A percentile compares a stretch with the other conserved stretches of the same genome.
Conservation (phyloP, 352 stramenopile genomes). For the Poterioochromonas sp. region DNA sequence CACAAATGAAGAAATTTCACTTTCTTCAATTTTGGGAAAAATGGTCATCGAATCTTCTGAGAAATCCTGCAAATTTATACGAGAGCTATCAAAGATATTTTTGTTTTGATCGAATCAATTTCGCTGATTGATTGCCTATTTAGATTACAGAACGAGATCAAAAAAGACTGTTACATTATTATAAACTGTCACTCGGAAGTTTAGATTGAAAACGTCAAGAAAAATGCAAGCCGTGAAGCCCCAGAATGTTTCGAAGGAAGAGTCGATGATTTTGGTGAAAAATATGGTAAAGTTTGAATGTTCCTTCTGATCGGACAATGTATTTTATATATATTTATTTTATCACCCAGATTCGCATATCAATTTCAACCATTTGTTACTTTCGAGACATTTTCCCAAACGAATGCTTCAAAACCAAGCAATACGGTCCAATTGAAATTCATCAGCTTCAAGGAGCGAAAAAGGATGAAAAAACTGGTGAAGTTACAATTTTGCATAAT, state of each 20-base stretch:
- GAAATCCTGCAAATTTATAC: too few species aligned
- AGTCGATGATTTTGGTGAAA: background rate
- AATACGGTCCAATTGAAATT: constrained; percentile 17
- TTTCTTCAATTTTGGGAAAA: too few species aligned
- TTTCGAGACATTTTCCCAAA: constrained; percentile 14
- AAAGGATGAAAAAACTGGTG: constrained; percentile 24
- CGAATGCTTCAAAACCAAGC: background rate
- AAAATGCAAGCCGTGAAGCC: background rate
- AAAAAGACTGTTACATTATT: too few species aligned
- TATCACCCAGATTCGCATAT: background rate
- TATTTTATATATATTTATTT: background rate
- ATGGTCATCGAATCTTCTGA: too few species aligned
- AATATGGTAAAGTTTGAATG: constrained; percentile 18
- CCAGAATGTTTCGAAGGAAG: background rate
- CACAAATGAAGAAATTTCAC: too few species aligned
- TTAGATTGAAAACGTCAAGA: too few species aligned
- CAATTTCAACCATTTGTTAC: constrained; percentile 21
- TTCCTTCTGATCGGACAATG: background rate
- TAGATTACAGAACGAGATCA: too few species aligned
- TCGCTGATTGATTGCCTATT: too few species aligned
- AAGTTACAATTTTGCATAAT: background rate
- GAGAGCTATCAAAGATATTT: too few species aligned
- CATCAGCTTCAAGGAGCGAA: constrained; percentile 20
- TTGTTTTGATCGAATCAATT: too few species aligned
- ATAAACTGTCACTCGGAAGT: too few species aligned